Percentiles rank a stretch among this genome's conserved stretches.
Evolutionary conservation across 106 monocot species (phyloP).

Genomic region (Allium fistulosum): DNA sequence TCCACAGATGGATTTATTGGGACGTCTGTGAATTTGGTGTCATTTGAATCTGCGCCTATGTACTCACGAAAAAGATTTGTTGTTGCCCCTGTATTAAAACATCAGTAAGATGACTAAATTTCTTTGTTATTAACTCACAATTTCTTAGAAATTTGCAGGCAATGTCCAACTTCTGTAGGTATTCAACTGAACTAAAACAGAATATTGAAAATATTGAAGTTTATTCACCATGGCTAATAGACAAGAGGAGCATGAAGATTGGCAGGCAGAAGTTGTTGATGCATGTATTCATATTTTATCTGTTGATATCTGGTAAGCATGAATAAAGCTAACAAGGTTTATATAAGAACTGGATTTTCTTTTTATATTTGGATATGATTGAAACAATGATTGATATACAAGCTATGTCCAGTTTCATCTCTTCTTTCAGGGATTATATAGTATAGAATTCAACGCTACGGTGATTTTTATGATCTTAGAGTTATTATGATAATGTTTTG

Average conservation of each 20-base stretch:
- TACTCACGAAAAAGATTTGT: slow-evolving; percentile 11
- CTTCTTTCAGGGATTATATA: background rate
- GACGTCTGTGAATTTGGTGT: slow-evolving; percentile 20
- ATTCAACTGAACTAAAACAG: background rate
- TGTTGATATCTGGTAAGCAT: background rate
- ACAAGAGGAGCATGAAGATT: background rate
- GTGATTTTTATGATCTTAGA: background rate
- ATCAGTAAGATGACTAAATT: too few relatives aligned
- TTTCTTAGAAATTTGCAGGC: too few relatives aligned
- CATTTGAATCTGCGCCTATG: slow-evolving; percentile 14
- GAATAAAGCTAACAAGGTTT: background rate
- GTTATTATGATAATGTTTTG: too few relatives aligned
- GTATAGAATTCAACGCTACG: background rate
- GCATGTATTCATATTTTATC: background rate
- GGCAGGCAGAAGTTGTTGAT: background rate
- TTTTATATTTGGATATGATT: too few relatives aligned
- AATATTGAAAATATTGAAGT: background rate
- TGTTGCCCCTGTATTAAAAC: background rate
- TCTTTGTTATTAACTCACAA: too few relatives aligned
- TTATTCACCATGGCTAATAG: background rate
- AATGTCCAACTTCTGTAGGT: too few relatives aligned
- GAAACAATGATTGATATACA: too few relatives aligned
- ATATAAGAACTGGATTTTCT: background rate
- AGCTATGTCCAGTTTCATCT: background rate
- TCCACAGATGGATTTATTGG: slow-evolving; percentile 16